A percentile compares a stretch with the other conserved stretches of the same genome.
phyloP scores from a whole-genome alignment of 73 alveolate species.

The Paramecium sexaurelia region DNA sequence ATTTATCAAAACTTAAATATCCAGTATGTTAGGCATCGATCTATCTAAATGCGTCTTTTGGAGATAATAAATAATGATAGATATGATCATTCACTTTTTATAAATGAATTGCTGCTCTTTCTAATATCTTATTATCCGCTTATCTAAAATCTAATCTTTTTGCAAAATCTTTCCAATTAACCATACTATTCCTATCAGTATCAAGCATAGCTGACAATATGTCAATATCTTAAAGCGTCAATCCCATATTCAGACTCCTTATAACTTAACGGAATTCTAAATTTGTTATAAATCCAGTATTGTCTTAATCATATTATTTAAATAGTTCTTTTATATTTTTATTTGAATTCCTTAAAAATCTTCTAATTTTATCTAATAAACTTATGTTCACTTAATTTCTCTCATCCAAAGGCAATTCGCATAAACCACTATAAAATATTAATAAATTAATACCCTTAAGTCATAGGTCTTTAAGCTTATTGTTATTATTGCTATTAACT shows the following conservation, averaged over 20 bases:
- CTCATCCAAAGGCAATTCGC: slow-evolving; percentile 43
- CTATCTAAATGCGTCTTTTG: slow-evolving; percentile 89
- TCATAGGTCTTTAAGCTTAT: neutral
- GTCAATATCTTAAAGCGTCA: slow-evolving; percentile 84
- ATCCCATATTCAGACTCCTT: slow-evolving; percentile 77
- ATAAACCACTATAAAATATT: neutral
- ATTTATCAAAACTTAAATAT: slow-evolving; percentile 73
- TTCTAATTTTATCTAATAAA: slow-evolving; percentile 69
- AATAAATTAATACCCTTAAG: slow-evolving; percentile 6
- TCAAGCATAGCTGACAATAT: slow-evolving; percentile 74
- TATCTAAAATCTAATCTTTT: slow-evolving; percentile 77
- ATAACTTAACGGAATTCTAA: slow-evolving; percentile 89
- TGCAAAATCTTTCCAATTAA: slow-evolving; percentile 84
- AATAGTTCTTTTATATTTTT: slow-evolving; percentile 70
- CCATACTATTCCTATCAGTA: slow-evolving; percentile 77
- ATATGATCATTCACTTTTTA: slow-evolving; percentile 82
- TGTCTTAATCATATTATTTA: slow-evolving; percentile 77
- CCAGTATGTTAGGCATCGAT: slow-evolving; percentile 77
- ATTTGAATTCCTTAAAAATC: slow-evolving; percentile 69
- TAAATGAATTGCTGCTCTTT: slow-evolving; percentile 77
- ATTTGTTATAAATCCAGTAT: slow-evolving; percentile 75
- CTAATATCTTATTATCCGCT: slow-evolving; percentile 71
- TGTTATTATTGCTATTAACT: neutral
- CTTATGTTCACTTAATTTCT: slow-evolving; percentile 12
- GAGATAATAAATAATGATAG: slow-evolving; percentile 80